Evolutionary conservation across 179 eudicot genomes (phyloP), one percentile per base, ranked within the genome.

Genomic region (Pouteria campechiana): DNA sequence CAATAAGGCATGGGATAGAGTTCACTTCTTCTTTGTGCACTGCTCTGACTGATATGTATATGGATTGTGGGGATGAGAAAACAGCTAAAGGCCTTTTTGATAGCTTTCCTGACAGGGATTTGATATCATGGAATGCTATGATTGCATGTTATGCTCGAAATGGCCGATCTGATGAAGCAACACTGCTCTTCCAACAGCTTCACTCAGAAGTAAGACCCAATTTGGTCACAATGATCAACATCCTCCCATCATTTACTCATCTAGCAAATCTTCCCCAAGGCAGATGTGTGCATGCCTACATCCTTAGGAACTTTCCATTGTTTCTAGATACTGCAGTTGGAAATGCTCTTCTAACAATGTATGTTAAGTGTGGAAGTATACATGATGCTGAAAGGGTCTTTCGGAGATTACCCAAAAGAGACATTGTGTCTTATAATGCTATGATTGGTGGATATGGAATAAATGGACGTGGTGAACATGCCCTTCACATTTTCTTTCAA

Each of bases 311-410:
- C n/a, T 58, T 40, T 29, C 60, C 54, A 6, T 38, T 46, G 37
- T 45, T 43, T 18, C 48, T 47, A 27, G 65, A 67, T 25, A 31
- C 61, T 34, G 44, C 65, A 14, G 44, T 70, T 2, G 55, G 45
- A 17, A 70, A 63, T 49, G 70, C 76, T 10, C 43, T 74, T 28
- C 8, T 74, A 48, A 60, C 74, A 9, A 70, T 70, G 81, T 75
- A 75, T 54, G 77, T 67, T 28, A 64, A 69, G 55, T 75, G 77
- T 50, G 77, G 77, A 25, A 60, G 43, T 30, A 56, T 75, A 55
- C 27, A 47, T 20, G 43, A 44, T 32, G 70, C 76, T 14, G 68
- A 62, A 41, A 48, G 34, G 21, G 57, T 74, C 16, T 70, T 74
- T 25, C 45, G 50, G 17, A 31, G 13, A 38, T 63, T 74, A 37